Evolutionary conservation across 2,329 filamentous ascomycete genomes (phyloP).

Genomic region (Pyrenochaeta sp.): DNA sequence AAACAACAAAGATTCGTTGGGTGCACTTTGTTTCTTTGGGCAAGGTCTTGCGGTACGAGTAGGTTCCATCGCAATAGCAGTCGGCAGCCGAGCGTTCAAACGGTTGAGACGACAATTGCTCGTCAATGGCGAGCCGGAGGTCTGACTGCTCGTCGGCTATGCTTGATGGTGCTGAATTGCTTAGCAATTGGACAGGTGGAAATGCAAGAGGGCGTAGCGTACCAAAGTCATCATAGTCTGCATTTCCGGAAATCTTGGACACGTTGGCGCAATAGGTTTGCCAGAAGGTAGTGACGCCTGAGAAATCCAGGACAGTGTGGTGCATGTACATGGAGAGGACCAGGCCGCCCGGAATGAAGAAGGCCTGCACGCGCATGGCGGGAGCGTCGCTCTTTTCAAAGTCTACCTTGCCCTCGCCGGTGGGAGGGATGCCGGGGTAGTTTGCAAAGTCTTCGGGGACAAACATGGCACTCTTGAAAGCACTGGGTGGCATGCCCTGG

Average conservation of each 20-base stretch:
- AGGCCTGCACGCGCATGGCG: slow-evolving; percentile 41
- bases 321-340: slow-evolving; percentile 46
- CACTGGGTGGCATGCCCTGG: slow-evolving; percentile 43
- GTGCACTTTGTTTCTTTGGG: slow-evolving; percentile 34
- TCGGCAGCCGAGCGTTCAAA: slow-evolving; percentile 26
- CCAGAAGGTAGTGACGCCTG: slow-evolving; percentile 41
- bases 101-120: slow-evolving; percentile 14
- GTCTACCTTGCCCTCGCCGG: slow-evolving; percentile 40
- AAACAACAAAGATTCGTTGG: slow-evolving; percentile 38
- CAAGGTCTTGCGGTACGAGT: slow-evolving; percentile 36
- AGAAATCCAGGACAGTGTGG: slow-evolving; percentile 44
- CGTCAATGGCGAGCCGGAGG: slow-evolving; percentile 32
- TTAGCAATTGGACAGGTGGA: slow-evolving; percentile 17
- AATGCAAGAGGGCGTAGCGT: slow-evolving; percentile 5
- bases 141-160: slow-evolving; percentile 33
- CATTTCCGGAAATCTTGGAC: slow-evolving; percentile 24
- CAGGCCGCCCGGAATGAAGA: slow-evolving; percentile 47
- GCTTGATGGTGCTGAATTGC: slow-evolving; percentile 20
- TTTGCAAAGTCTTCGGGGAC: slow-evolving; percentile 39
- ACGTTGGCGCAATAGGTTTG: slow-evolving; percentile 34
- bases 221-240: slow-evolving; percentile 17
- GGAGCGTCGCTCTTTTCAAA: slow-evolving; percentile 36
- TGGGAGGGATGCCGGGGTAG: slow-evolving; percentile 33
- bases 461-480: slow-evolving; percentile 39
- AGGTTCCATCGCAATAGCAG: slow-evolving; percentile 38